A percentile compares a stretch with the other conserved stretches of the same genome.
Conservation (phyloP, 2,329 filamentous ascomycete genomes). For the Endoconidiophora polonica region DNA sequence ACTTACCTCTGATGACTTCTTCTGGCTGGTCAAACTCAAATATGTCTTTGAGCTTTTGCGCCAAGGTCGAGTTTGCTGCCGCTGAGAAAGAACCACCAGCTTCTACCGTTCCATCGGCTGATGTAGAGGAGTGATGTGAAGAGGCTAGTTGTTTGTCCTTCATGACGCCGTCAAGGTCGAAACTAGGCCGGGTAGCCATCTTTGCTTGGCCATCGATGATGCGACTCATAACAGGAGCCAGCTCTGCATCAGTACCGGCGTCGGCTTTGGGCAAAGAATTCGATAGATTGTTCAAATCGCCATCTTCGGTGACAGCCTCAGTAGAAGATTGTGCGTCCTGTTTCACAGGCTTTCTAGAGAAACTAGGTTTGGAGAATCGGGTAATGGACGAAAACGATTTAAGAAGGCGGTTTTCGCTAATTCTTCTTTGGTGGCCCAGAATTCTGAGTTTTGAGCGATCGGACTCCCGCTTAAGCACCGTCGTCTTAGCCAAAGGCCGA, state of each 20-base stretch:
- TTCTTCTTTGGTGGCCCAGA: constrained; percentile 10
- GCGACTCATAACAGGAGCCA: constrained; percentile 57
- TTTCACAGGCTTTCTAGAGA: constrained; percentile 11
- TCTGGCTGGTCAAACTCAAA: constrained; percentile 71
- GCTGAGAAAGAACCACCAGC: neutral
- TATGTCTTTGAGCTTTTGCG: constrained; percentile 61
- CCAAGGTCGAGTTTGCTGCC: constrained; percentile 36
- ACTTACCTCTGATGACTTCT: constrained; percentile 59
- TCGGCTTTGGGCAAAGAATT: neutral
- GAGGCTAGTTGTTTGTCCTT: neutral
- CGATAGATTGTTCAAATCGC: neutral
- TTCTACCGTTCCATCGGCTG: neutral
- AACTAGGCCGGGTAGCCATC: constrained; percentile 41
- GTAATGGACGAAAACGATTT: constrained; percentile 47
- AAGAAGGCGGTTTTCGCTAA: constrained; percentile 49
- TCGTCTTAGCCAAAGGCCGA: constrained; percentile 24
- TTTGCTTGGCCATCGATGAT: constrained; percentile 59
- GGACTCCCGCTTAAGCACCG: constrained; percentile 23
- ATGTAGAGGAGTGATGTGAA: neutral
- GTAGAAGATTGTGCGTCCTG: constrained; percentile 1
- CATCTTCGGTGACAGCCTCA: constrained; percentile 14
- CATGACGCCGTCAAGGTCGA: constrained; percentile 33
- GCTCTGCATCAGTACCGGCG: constrained; percentile 14
- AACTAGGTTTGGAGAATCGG: constrained; percentile 25
- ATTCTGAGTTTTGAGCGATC: neutral